Percentiles rank a stretch among this genome's conserved stretches.
phyloP scores from a whole-genome alignment of 768 basidiomycete genomes.

The Trametes maxima region DNA sequence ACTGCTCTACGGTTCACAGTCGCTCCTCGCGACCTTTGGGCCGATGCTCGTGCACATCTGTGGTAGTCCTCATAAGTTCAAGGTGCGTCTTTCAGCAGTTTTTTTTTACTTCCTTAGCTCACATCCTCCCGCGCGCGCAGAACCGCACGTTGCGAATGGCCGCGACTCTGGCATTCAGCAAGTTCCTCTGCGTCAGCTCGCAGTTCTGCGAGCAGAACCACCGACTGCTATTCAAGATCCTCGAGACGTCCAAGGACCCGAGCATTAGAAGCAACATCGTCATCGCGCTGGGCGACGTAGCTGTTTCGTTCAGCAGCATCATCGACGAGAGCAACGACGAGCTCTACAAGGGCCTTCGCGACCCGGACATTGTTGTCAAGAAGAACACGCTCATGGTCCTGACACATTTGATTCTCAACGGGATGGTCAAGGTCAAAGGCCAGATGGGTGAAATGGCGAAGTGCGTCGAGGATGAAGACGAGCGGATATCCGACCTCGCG shows the following conservation, averaged over 20 bases:
- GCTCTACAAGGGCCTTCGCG: slow-evolving; percentile 91
- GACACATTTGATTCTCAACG: slow-evolving; percentile 94
- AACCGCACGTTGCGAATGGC: slow-evolving; percentile 85
- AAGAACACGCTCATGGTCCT: slow-evolving; percentile 99
- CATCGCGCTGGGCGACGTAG: slow-evolving; percentile 96
- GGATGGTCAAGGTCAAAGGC: slow-evolving; percentile 99
- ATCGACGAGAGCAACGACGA: slow-evolving; percentile 97
- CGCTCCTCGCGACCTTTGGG: slow-evolving; percentile 82
- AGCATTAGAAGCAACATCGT: slow-evolving; percentile 95
- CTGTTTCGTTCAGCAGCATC: slow-evolving; percentile 96
- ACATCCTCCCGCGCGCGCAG: slow-evolving; percentile 41
- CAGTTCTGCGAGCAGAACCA: slow-evolving; percentile 93
- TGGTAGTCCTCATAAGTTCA: slow-evolving; percentile 88
- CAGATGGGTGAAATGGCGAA: slow-evolving; percentile 99
- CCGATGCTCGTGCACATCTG: slow-evolving; percentile 91
- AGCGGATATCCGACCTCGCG: slow-evolving; percentile 89
- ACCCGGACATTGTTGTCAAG: slow-evolving; percentile 87
- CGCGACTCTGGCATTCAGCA: slow-evolving; percentile 88
- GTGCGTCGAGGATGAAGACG: slow-evolving; percentile 90
- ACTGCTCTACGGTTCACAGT: slow-evolving; percentile 80
- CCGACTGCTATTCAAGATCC: slow-evolving; percentile 86
- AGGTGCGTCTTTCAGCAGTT: slow-evolving; percentile 48
- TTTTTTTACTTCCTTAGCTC: background rate
- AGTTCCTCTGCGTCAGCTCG: slow-evolving; percentile 94
- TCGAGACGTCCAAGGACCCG: slow-evolving; percentile 88